These are phyloP conservation scores for Diaporthe batatas DNA, from an alignment of 2,329 filamentous ascomycete genomes.

Conservation along the genomic window DNA sequence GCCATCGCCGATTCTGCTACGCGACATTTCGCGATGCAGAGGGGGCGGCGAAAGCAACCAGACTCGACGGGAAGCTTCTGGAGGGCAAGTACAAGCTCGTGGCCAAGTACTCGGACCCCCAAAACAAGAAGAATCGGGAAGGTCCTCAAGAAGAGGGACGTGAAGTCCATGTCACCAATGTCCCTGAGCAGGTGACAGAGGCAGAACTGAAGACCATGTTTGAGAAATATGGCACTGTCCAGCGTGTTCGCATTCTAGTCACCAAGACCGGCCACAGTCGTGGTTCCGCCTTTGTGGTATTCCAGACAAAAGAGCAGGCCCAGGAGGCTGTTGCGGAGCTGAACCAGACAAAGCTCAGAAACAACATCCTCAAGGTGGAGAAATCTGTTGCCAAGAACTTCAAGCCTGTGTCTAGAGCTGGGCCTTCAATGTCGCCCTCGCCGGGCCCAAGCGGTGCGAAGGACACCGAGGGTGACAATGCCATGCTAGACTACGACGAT, in stretches of 20 bases:
- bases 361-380: constrained; percentile 76
- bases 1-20: constrained; percentile 93
- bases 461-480: constrained; percentile 55
- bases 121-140: constrained; percentile 80
- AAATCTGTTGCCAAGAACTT: constrained; percentile 68
- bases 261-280: constrained; percentile 77
- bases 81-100: constrained; percentile 77
- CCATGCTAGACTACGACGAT: constrained; percentile 51
- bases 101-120: constrained; percentile 88
- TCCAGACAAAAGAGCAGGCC: constrained; percentile 77
- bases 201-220: constrained; percentile 79
- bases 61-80: constrained; percentile 78
- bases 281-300: constrained; percentile 86
- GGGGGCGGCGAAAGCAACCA: constrained; percentile 78
- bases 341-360: constrained; percentile 78
- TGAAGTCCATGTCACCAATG: constrained; percentile 82
- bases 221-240: constrained; percentile 80
- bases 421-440: constrained; percentile 52
- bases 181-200: constrained; percentile 74
- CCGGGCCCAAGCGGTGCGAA: constrained; percentile 48
- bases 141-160: constrained; percentile 89
- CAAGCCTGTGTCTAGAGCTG: constrained; percentile 65
- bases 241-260: constrained; percentile 77
- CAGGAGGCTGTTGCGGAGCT: constrained; percentile 75
- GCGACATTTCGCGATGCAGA: constrained; percentile 82